A percentile compares a stretch with the other conserved stretches of the same genome.
Conservation (phyloP, 2,329 filamentous ascomycete species). For the Scedosporium apiospermum region DNA sequence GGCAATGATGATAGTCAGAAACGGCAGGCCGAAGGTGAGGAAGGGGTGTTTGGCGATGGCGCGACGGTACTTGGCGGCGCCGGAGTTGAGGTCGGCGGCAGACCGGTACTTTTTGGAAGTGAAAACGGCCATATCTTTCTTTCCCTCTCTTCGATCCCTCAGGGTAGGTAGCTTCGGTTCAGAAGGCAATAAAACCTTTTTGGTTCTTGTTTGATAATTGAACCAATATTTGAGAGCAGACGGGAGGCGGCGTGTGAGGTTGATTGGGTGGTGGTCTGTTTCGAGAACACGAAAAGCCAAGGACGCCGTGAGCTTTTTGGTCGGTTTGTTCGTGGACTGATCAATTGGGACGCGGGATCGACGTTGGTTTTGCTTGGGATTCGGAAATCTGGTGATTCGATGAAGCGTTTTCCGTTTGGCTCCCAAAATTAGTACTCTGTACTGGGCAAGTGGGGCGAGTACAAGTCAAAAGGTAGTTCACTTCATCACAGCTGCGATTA, state of each 20-base stretch:
- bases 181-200: neutral
- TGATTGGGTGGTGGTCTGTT: neutral
- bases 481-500: no score
- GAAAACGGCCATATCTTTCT: slow-evolving; percentile 48
- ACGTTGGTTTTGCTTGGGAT: neutral
- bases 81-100: slow-evolving; percentile 52
- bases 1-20: slow-evolving; percentile 79
- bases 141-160: neutral
- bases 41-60: slow-evolving; percentile 75
- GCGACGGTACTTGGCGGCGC: slow-evolving; percentile 70
- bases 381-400: neutral
- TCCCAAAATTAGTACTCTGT: neutral
- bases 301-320: neutral
- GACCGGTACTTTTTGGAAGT: slow-evolving; percentile 59
- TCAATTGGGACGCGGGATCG: neutral
- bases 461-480: neutral
- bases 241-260: neutral
- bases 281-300: no score
- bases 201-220: neutral
- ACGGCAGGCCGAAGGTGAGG: slow-evolving; percentile 85
- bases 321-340: neutral
- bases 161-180: neutral
- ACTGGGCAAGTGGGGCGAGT: neutral
- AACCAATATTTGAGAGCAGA: neutral
- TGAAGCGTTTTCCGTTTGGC: neutral